Conservation (phyloP, 805 yeast species). For the Soucietia sequanensis region DNA sequence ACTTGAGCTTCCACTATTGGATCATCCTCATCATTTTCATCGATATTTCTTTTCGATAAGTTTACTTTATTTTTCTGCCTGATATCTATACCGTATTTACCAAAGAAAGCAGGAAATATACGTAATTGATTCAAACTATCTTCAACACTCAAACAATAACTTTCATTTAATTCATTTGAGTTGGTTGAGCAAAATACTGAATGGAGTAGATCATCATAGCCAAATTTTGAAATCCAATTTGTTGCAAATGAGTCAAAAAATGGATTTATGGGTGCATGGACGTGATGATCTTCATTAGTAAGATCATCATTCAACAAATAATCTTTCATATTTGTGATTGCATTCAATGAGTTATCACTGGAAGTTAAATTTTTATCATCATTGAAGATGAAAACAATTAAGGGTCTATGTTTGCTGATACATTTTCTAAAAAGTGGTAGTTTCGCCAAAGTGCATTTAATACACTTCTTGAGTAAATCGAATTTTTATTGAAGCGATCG, state of each 20-base stretch:
- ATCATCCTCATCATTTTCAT: background rate
- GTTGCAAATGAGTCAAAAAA: slow-evolving; percentile 44
- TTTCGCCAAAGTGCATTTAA: slow-evolving; percentile 9
- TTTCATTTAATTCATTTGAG: slow-evolving; percentile 10
- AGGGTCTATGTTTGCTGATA: slow-evolving; percentile 25
- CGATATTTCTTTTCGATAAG: too few species aligned
- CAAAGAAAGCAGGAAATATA: slow-evolving; percentile 21
- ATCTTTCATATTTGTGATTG: too few species aligned
- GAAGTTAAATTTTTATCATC: slow-evolving; percentile 7
- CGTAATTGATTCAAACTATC: slow-evolving; percentile 26
- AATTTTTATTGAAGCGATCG: slow-evolving; percentile 5
- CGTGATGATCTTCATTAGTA: too few species aligned
- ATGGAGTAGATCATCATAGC: slow-evolving; percentile 32
- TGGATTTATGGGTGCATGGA: slow-evolving; percentile 3
- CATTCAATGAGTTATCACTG: too few species aligned
- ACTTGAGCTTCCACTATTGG: slow-evolving; percentile 17
- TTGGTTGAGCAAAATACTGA: slow-evolving; percentile 45
- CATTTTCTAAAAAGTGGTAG: slow-evolving; percentile 27
- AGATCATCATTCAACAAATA: too few species aligned
- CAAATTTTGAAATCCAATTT: slow-evolving; percentile 35
- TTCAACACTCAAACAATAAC: slow-evolving; percentile 41
- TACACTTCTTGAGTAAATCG: slow-evolving; percentile 11
- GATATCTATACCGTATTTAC: slow-evolving; percentile 2
- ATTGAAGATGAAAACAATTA: slow-evolving; percentile 38
- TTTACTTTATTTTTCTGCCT: background rate